Conservation (phyloP, 2,329 filamentous ascomycete species). For the Apiospora marii region DNA sequence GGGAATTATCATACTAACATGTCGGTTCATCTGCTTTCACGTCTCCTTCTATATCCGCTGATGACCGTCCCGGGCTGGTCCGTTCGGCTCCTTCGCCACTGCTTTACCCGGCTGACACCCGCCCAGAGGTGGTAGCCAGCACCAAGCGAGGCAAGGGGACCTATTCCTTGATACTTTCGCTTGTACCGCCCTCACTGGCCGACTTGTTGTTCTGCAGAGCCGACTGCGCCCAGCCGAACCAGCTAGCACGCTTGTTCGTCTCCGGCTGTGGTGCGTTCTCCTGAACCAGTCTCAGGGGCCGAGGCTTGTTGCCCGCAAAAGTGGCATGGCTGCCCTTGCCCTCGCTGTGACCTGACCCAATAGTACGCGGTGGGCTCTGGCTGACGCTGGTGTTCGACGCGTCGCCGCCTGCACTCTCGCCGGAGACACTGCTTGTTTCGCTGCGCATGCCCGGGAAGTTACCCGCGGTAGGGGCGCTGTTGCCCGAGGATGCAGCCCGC, state of each 20-base stretch:
- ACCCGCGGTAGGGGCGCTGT: constrained; percentile 57
- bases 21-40: constrained; percentile 14
- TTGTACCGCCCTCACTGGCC: constrained; percentile 45
- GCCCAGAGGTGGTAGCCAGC: constrained; percentile 3
- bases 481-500: constrained; percentile 52
- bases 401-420: constrained; percentile 70
- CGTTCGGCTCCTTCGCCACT: not conserved
- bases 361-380: constrained; percentile 60
- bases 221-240: constrained; percentile 65
- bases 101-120: constrained; percentile 12
- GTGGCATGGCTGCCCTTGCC: constrained; percentile 64
- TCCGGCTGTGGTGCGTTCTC: constrained; percentile 68
- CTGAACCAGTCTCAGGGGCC: constrained; percentile 86
- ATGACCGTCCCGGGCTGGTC: not conserved
- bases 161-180: constrained; percentile 39
- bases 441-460: constrained; percentile 79
- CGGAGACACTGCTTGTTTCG: constrained; percentile 70
- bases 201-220: constrained; percentile 58
- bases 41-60: not conserved
- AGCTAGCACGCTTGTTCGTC: constrained; percentile 67
- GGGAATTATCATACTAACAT: constrained; percentile 19
- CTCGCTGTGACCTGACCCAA: constrained; percentile 35
- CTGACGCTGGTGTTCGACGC: constrained; percentile 56
- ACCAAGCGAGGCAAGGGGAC: constrained; percentile 18
- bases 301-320: constrained; percentile 76